Base-by-base conservation (phyloP, 345 rosid genomes). In the Ceriops zippeliana region DNA sequence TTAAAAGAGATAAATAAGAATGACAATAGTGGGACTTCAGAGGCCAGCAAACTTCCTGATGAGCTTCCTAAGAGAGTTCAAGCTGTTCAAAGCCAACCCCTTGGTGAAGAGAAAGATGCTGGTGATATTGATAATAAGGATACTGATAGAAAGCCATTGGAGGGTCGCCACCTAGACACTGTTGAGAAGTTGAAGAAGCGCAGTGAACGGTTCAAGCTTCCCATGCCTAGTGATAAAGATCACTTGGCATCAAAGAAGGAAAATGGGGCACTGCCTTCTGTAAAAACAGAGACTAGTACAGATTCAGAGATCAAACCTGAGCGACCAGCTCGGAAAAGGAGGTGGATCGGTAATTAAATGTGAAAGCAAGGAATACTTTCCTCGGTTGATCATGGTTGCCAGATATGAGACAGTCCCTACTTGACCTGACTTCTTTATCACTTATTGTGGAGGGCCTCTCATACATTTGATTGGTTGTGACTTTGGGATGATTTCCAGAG, bases 101-200 rank as follows among this genome's bases (percentile, higher is more conserved):
- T 66, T 51, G 75, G 73, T 20, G 96, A 88, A 68, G 84, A 73
- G 46, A 87, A 81, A 66, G 83, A 65, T 74, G 74, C 58, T 56
- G 73, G 68, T 65, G 87, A 83, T 61, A 73, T 73, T 27, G 93
- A 89, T 70, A 80, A 64, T 65, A 90, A 81, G 82, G 92, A 86
- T 76, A 73, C 70, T 35, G 88, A 81, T 61, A 68, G 75, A 68
- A 87, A 84, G 67, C 85, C 84, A 28, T 30, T 68, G 31, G 92
- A 90, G 72, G 91, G 89, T 76, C 83, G 82, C 58, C 98, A 88
- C 77, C 79, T 87, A 52, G 96, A 91, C 77, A 95, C 98, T 1
- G 92, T 95, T 24, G 99, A 91, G 85, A 95, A 91, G 86, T 82
- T 95, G 77, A 95, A 95, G 89, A 95, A 95, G 76, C 87, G 99